A percentile compares a stretch with the other conserved stretches of the same genome.
Conservation (phyloP, 2,329 filamentous ascomycete species). For the Botryotinia globosa region DNA sequence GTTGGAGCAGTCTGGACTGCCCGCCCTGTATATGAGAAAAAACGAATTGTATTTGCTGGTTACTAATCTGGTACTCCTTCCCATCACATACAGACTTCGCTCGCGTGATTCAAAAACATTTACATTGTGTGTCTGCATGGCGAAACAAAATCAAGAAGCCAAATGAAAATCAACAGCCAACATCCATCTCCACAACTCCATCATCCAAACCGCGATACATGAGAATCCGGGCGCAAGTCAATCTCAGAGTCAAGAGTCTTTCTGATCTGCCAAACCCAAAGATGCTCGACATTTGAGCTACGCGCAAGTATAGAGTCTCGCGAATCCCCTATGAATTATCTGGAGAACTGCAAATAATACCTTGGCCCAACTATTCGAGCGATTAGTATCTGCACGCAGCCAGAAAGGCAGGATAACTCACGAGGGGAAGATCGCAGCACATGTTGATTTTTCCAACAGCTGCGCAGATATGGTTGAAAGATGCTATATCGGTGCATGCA, state of each 20-base stretch:
- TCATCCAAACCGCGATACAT: background rate
- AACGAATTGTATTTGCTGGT: background rate
- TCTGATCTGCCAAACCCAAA: background rate
- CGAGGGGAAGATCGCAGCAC: slow-evolving; percentile 55
- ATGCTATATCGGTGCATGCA: slow-evolving; percentile 44
- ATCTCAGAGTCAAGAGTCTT: background rate
- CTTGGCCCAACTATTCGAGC: slow-evolving; percentile 3
- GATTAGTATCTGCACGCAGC: background rate
- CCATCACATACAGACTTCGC: background rate
- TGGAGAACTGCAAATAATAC: slow-evolving; percentile 9
- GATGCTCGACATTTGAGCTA: background rate
- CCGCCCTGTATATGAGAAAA: background rate
- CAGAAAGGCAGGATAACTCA: background rate
- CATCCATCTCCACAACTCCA: background rate
- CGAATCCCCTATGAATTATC: background rate
- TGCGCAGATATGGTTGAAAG: slow-evolving; percentile 34
- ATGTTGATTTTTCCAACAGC: slow-evolving; percentile 42
- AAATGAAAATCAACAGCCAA: background rate
- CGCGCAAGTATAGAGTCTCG: too few relatives aligned
- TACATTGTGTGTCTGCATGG: background rate
- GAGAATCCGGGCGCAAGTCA: background rate
- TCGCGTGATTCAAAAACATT: background rate
- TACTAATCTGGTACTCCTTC: background rate
- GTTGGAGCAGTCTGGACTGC: background rate
- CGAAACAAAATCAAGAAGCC: background rate